Conservation (phyloP, 495 filamentous ascomycete species). For the Daldinia loculata region DNA sequence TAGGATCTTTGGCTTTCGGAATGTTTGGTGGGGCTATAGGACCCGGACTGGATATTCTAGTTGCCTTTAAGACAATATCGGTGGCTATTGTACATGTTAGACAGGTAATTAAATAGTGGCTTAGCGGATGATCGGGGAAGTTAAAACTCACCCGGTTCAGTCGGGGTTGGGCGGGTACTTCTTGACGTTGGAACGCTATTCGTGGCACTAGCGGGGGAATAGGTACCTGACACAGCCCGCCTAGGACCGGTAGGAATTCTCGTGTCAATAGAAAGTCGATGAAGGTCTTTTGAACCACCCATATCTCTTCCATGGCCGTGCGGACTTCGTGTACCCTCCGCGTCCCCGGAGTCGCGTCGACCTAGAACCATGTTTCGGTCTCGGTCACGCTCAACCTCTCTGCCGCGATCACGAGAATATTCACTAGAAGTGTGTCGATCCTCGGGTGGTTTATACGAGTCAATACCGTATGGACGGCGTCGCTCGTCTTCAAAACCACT, state of each 20-base stretch:
- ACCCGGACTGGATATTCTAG: background rate
- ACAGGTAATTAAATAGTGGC: background rate
- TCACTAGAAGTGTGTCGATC: conserved; percentile 15
- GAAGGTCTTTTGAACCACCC: conserved; percentile 7
- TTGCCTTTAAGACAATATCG: background rate
- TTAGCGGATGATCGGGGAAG: background rate
- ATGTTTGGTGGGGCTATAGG: background rate
- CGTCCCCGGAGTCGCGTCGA: conserved; percentile 25
- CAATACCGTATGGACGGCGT: conserved; percentile 1
- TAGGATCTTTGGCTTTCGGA: conserved; percentile 35
- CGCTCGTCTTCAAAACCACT: conserved; percentile 20
- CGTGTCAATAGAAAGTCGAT: conserved; percentile 15
- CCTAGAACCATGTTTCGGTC: conserved; percentile 3
- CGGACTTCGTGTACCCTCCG: conserved; percentile 22
- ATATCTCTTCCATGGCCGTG: conserved; percentile 4
- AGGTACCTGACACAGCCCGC: conserved; percentile 8
- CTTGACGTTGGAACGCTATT: conserved; percentile 11
- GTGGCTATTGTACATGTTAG: conserved; percentile 25
- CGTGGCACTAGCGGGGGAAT: conserved; percentile 27
- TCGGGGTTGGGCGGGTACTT: conserved; percentile 22
- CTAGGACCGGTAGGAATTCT: conserved; percentile 13
- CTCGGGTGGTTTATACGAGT: conserved; percentile 8
- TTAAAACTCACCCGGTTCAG: conserved; percentile 26
- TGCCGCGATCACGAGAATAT: conserved; percentile 11
- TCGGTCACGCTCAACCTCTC: conserved; percentile 4